A percentile compares a stretch with the other conserved stretches of the same genome.
These are phyloP conservation scores for Prasinococcaceae sp. DNA, from an alignment of 139 green algal species.

Conservation along the genomic window DNA sequence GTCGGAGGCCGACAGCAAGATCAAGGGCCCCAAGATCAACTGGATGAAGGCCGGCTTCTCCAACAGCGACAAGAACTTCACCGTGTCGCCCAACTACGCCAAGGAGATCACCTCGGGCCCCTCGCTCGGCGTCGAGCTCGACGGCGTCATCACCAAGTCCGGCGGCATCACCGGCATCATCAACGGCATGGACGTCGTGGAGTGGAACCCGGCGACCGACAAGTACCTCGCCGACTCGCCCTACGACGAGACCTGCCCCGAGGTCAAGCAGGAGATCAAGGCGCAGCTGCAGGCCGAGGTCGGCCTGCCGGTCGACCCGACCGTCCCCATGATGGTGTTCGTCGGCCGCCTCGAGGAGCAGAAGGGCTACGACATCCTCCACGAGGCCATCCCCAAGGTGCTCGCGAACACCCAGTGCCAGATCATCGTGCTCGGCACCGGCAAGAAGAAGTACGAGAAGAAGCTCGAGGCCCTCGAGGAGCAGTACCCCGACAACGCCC, in stretches of 20 bases:
- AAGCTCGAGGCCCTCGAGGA: slow-evolving; percentile 60
- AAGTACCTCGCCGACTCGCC: slow-evolving; percentile 89
- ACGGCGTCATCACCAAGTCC: slow-evolving; percentile 37
- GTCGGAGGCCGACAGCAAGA: slow-evolving; percentile 10
- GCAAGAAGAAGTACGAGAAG: slow-evolving; percentile 74
- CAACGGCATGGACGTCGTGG: slow-evolving; percentile 94
- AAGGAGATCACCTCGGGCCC: slow-evolving; percentile 62
- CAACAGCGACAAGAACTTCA: slow-evolving; percentile 76
- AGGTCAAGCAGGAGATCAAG: slow-evolving; percentile 82
- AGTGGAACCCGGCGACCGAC: slow-evolving; percentile 86
- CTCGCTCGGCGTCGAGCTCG: slow-evolving; percentile 75
- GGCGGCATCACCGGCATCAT: slow-evolving; percentile 85
- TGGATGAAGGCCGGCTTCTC: slow-evolving; percentile 87
- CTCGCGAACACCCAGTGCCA: slow-evolving; percentile 34
- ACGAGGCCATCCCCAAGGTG: slow-evolving; percentile 67
- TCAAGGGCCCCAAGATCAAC: slow-evolving; percentile 72
- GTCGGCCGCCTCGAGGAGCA: slow-evolving; percentile 94
- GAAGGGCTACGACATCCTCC: slow-evolving; percentile 95
- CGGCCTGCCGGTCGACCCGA: slow-evolving; percentile 57
- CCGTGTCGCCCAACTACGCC: slow-evolving; percentile 94
- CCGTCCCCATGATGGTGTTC: slow-evolving; percentile 70
- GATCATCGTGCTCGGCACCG: slow-evolving; percentile 84
- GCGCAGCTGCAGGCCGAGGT: slow-evolving; percentile 60
- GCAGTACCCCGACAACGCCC: slow-evolving; percentile 44
- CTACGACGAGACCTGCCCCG: slow-evolving; percentile 68